These are phyloP conservation scores for Cryphonectria japonica DNA, from an alignment of 2,329 filamentous ascomycete species.

Conservation along the genomic window DNA sequence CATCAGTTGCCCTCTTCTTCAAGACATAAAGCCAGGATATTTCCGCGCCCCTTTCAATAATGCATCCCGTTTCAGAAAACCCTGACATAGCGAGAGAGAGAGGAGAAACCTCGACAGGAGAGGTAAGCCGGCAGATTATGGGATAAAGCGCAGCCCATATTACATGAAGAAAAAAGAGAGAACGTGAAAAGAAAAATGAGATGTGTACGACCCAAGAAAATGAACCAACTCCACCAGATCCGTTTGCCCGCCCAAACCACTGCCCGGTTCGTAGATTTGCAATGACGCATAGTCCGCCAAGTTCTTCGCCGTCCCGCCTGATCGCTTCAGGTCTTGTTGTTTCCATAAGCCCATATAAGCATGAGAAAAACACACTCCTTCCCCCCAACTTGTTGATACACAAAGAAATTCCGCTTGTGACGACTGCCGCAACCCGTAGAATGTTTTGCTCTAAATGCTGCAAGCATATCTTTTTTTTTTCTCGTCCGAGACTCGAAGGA, in stretches of 20 bases:
- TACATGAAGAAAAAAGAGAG: conserved; percentile 26
- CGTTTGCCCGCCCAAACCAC: conserved; percentile 26
- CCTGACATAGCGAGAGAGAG: conserved; percentile 23
- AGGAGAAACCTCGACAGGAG: conserved; percentile 25
- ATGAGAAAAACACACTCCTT: conserved; percentile 32
- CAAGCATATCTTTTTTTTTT: conserved; percentile 46
- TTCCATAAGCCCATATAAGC: conserved; percentile 29
- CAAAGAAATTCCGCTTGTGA: conserved; percentile 39
- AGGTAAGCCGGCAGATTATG: conserved; percentile 30
- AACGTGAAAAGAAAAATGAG: conserved; percentile 17
- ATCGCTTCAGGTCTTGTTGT: conserved; percentile 29
- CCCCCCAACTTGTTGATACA: conserved; percentile 38
- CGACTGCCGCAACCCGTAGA: conserved; percentile 36
- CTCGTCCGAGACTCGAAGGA: conserved; percentile 53
- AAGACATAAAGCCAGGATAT: conserved; percentile 29
- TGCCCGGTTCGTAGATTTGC: conserved; percentile 27
- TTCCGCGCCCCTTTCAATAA: conserved; percentile 27
- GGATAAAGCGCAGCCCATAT: conserved; percentile 25
- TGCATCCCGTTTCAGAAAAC: conserved; percentile 28
- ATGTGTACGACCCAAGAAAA: conserved; percentile 25
- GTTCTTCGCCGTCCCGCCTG: conserved; percentile 29
- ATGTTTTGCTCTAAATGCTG: conserved; percentile 56
- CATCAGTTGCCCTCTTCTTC: conserved; percentile 28
- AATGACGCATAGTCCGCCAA: conserved; percentile 27
- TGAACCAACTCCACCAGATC: conserved; percentile 30